Base-by-base conservation (phyloP, 192 early-diverging fungal species). In the Podila verticillata region DNA sequence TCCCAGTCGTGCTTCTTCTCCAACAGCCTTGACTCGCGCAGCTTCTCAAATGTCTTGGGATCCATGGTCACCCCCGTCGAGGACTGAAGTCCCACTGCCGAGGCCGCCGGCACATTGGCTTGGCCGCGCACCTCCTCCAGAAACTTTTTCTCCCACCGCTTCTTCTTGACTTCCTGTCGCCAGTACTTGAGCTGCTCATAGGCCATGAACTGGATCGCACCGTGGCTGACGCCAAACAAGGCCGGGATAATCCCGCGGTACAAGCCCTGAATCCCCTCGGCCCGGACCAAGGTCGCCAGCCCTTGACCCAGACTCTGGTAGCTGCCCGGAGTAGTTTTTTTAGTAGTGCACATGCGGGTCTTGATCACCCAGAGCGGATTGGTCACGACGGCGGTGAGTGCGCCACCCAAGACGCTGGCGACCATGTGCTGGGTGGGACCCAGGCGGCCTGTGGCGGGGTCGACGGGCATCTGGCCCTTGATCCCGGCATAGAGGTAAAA, bases 121-220 rank as follows among this genome's bases (percentile, higher is more conserved):
- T 68, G 48, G 24, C 65, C 68, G 1, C 61, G 70, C 39, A 68
- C 75, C 74, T 69, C 83, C 24, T 57, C 70, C 65, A 68, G 67
- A 68, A 74, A 80, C 34, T 72, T 48, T 39, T 72, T 80, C 69
- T 80, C 77, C 77, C 77, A 80, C 2, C 68, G 60, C 31, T 65
- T 72, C 61, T 70, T 63, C 61, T 83, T 81, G 30, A 63, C 68
- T 22, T 77, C 84, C 35, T 84, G 66, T 47, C 89, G 72, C 82
- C 86, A 87, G 68, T 89, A 88, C 84, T 98, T 99, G 90, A 99
- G 91, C 61, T 97, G 95, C 65, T 99, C 98, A 82, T 99, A 99
- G 0, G 93, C 95, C 94, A 97, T 96, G 81, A 99, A 99, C 82
- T 99, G 98, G 28, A 99, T 71, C 1, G 96, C 96, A 13, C 98